A percentile compares a stretch with the other conserved stretches of the same genome.
Conservation (phyloP, 495 filamentous ascomycete species). For the Lichina pygmaea region DNA sequence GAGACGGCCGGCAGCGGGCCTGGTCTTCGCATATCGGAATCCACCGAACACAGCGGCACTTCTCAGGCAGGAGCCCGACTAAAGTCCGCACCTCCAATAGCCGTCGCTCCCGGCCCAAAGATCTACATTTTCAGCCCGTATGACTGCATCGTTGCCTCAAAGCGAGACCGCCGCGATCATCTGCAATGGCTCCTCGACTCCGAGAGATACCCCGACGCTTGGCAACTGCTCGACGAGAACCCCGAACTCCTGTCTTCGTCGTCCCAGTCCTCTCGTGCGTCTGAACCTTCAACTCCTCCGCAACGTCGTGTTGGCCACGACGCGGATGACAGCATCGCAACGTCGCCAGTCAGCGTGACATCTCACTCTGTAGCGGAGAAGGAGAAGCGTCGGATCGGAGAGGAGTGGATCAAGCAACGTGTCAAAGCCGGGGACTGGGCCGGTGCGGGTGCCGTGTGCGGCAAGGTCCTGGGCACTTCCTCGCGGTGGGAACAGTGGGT, state of each 20-base stretch:
- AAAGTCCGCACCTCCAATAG: conserved; percentile 10
- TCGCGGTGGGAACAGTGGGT: conserved; percentile 86
- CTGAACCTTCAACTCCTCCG: conserved; percentile 15
- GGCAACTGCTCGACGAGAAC: conserved; percentile 65
- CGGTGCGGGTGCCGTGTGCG: conserved; percentile 48
- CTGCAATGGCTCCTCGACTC: conserved; percentile 61
- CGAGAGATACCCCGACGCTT: conserved; percentile 55
- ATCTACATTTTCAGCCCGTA: conserved; percentile 93
- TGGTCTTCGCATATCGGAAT: background rate
- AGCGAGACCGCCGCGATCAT: conserved; percentile 61
- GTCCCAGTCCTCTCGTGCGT: conserved; percentile 10
- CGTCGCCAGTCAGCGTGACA: conserved; percentile 6
- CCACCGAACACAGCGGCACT: conserved; percentile 1
- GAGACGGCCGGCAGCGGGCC: conserved; percentile 5
- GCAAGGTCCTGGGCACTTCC: conserved; percentile 52
- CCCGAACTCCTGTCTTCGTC: conserved; percentile 36
- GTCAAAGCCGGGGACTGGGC: conserved; percentile 46
- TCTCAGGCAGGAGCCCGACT: background rate
- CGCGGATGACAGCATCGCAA: conserved; percentile 6
- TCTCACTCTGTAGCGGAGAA: conserved; percentile 40
- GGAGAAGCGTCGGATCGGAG: conserved; percentile 79
- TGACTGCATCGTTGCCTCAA: conserved; percentile 70
- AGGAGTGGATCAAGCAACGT: conserved; percentile 74
- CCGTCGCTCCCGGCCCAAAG: conserved; percentile 43
- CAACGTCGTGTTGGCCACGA: conserved; percentile 14